Conservation (phyloP, 495 filamentous ascomycete genomes). For the Polyplosphaeria fusca region DNA sequence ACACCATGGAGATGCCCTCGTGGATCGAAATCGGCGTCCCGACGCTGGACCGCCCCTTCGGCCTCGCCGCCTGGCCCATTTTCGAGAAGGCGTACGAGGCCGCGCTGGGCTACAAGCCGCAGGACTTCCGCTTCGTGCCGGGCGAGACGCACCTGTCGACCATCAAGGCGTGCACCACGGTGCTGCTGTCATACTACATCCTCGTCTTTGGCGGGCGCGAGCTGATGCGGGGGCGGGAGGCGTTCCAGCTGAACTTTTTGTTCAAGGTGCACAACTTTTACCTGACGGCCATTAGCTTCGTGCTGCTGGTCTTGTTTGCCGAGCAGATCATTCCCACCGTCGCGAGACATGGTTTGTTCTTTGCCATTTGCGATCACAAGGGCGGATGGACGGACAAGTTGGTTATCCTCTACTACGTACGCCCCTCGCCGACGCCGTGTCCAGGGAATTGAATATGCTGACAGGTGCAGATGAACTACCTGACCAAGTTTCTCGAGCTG, state of each 20-base stretch:
- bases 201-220: slow-evolving; percentile 73
- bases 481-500: slow-evolving; percentile 79
- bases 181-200: slow-evolving; percentile 68
- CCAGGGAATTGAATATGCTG: slow-evolving; percentile 42
- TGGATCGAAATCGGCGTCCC: slow-evolving; percentile 51
- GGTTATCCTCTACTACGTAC: slow-evolving; percentile 75
- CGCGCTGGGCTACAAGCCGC: slow-evolving; percentile 67
- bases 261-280: slow-evolving; percentile 83
- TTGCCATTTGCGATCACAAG: slow-evolving; percentile 63
- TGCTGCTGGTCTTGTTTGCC: slow-evolving; percentile 65
- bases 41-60: slow-evolving; percentile 87
- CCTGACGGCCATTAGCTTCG: slow-evolving; percentile 66
- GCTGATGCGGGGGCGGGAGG: slow-evolving; percentile 64
- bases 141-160: slow-evolving; percentile 70
- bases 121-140: slow-evolving; percentile 67
- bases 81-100: slow-evolving; percentile 74
- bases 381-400: slow-evolving; percentile 79
- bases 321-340: slow-evolving; percentile 71
- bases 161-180: slow-evolving; percentile 58
- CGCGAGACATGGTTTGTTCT: slow-evolving; percentile 65
- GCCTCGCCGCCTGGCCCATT: slow-evolving; percentile 87
- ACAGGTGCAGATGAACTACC: slow-evolving; percentile 68
- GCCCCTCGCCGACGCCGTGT: slow-evolving; percentile 32
- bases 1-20: too few relatives aligned
- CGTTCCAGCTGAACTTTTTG: slow-evolving; percentile 63